These are phyloP conservation scores for Fusarium palustre DNA, from an alignment of 2,329 filamentous ascomycete genomes.

Conservation along the genomic window DNA sequence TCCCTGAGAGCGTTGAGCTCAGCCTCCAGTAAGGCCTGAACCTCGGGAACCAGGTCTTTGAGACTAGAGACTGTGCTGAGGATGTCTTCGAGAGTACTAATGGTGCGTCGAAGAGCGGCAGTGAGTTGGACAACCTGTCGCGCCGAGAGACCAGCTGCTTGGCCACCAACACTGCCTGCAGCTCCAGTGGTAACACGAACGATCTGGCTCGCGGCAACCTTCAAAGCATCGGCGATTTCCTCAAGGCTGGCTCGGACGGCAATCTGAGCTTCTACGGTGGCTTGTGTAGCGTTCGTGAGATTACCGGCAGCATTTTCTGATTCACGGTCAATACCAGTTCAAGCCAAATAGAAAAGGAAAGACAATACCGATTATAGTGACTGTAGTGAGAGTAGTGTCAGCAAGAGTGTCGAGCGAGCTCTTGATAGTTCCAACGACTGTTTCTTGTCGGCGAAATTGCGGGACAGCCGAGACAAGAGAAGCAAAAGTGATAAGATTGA, in stretches of 20 bases:
- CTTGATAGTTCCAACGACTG: constrained; percentile 13
- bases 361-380: constrained; percentile 13
- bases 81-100: neutral
- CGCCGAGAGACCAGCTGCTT: neutral
- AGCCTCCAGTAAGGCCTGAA: neutral
- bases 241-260: constrained; percentile 3
- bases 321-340: neutral
- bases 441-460: constrained; percentile 14
- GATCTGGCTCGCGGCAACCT: neutral
- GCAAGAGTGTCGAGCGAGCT: neutral
- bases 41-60: constrained; percentile 11
- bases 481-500: constrained; percentile 21
- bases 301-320: neutral
- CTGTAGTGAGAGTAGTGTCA: accelerated
- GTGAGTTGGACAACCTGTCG: constrained; percentile 10
- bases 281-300: neutral
- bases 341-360: accelerated
- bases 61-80: neutral
- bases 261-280: neutral
- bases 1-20: constrained; percentile 11
- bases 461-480: constrained; percentile 30
- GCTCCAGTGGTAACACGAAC: constrained; percentile 23
- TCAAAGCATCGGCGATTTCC: constrained; percentile 1
- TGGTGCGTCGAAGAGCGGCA: neutral
- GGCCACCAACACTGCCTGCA: constrained; percentile 4